Evolutionary conservation across 768 basidiomycete species (phyloP), one percentile per base, ranked within the genome.

Genomic region (Albatrellus ellisii): DNA sequence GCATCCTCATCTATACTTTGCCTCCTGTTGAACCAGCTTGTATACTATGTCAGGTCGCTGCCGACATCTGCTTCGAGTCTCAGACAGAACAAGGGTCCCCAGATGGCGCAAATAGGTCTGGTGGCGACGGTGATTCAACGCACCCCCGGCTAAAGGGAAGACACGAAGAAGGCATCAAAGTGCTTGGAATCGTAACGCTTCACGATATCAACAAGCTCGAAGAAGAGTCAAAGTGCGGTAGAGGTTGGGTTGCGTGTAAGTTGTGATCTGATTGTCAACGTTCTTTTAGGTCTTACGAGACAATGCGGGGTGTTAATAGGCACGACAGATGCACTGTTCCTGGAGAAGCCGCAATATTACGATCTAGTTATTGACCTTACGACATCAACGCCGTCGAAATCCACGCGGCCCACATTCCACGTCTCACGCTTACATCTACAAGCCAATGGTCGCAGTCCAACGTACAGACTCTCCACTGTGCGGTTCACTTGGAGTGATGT

Each of bases 401-500:
- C 69, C 12, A 69, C 77, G 17, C 69, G 79, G 36, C 84, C 84
- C 1, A 72, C 73, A 1, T 71, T 86, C 46, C 78, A 77, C 47
- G 53, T 75, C 2, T 74, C 82, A 5, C 73, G 72, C 52, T 64
- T 66, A 0, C 53, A 68, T 6, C 56, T 60, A 26, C 61, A 63
- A 21, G 12, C 50, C 62, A 6, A 55, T 52, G 21, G 48, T 60
- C 3, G 60, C 63, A 40, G 59, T 61, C 5, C 68, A 2, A 66
- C 69, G 4, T 67, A 79, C 56, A 65, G 70, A 4, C 67, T 87
- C 15, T 74, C 74, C 1, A 64, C 68, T 9, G 69, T 82, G 20
- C 70, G 79, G 37, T 88, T 86, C 53, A 73, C 84, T 1, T 89
- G 86, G 83, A 86, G 83, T 56, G 86, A 89, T 54, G 67, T 87